These are phyloP conservation scores for Circinella minor DNA, from an alignment of 371 early-diverging fungal genomes.

Conservation along the genomic window DNA sequence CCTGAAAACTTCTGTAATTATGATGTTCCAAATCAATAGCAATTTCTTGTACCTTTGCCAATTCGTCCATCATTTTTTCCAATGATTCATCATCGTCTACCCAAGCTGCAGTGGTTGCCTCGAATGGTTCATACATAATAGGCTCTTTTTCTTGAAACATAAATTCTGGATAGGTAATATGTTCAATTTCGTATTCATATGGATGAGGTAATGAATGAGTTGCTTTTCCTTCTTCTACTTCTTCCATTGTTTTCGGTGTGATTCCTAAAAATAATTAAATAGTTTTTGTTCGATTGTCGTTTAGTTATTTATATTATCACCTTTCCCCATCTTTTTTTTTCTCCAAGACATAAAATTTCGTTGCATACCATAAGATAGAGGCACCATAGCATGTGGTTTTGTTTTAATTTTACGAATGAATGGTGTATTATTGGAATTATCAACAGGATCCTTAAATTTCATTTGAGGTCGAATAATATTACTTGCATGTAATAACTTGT, in stretches of 20 bases:
- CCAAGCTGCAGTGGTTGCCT: conserved; percentile 66
- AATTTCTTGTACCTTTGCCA: conserved; percentile 72
- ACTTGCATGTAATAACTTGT: conserved; percentile 72
- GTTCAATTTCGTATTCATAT: conserved; percentile 88
- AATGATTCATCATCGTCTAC: conserved; percentile 77
- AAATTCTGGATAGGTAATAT: conserved; percentile 74
- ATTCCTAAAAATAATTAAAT: too few species aligned
- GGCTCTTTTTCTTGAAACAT: conserved; percentile 69
- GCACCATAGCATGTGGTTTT: conserved; percentile 85
- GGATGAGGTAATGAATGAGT: conserved; percentile 77
- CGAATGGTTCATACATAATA: conserved; percentile 62
- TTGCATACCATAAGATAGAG: conserved; percentile 63
- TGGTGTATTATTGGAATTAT: conserved; percentile 79
- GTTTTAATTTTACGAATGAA: conserved; percentile 78
- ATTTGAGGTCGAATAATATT: conserved; percentile 88
- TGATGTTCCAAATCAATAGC: conserved; percentile 97
- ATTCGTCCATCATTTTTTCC: conserved; percentile 59
- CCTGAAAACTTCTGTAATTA: conserved; percentile 92
- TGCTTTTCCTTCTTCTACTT: conserved; percentile 4
- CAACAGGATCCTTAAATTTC: conserved; percentile 82
- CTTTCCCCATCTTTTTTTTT: too few species aligned
- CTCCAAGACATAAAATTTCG: too few species aligned
- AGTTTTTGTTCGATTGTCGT: too few species aligned
- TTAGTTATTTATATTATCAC: too few species aligned
- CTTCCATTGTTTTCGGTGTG: conserved; percentile 13